These are phyloP conservation scores for Fraxinus albicans DNA, from an alignment of 305 asterid species.

Conservation along the genomic window DNA sequence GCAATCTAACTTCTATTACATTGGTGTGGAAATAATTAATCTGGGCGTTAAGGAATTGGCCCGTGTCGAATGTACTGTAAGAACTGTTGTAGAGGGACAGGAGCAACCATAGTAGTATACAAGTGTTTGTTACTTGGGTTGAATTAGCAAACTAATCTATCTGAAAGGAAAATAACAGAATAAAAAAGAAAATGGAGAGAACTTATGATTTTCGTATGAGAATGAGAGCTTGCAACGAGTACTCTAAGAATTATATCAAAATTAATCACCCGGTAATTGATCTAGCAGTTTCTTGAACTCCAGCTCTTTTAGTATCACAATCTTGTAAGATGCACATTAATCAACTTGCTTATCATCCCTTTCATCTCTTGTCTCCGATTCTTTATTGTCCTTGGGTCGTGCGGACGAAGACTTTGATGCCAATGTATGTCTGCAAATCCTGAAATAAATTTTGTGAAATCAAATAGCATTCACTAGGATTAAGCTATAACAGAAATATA, in stretches of 20 bases:
- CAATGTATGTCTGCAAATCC: slow-evolving; percentile 60
- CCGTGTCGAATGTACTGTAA: slow-evolving; percentile 2
- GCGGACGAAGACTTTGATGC: slow-evolving; percentile 43
- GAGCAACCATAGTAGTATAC: not conserved
- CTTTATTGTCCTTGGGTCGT: slow-evolving; percentile 35
- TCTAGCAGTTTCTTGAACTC: slow-evolving; percentile 18
- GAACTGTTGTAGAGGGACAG: slow-evolving; percentile 6
- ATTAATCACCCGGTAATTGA: slow-evolving; percentile 12
- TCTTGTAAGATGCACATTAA: slow-evolving; percentile 26
- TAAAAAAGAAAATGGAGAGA: not conserved
- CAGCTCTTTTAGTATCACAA: slow-evolving; percentile 20
- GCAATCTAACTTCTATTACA: not conserved
- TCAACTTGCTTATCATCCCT: slow-evolving; percentile 55
- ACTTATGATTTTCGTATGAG: slow-evolving; percentile 19
- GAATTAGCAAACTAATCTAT: not conserved
- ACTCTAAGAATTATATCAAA: slow-evolving; percentile 13
- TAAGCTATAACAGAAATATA: slow-evolving; percentile 9
- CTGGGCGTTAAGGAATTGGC: not conserved
- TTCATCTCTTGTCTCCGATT: slow-evolving; percentile 39
- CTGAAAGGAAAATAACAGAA: slow-evolving; percentile 3
- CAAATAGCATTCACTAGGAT: slow-evolving; percentile 6
- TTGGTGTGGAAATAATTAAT: slow-evolving; percentile 2
- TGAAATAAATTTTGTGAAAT: slow-evolving; percentile 38
- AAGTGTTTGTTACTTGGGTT: not conserved
- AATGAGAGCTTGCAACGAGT: slow-evolving; percentile 12